Percentiles rank a stretch among this genome's conserved stretches.
Conservation (phyloP, 768 basidiomycete species). For the Pleurotus pulmonarius region DNA sequence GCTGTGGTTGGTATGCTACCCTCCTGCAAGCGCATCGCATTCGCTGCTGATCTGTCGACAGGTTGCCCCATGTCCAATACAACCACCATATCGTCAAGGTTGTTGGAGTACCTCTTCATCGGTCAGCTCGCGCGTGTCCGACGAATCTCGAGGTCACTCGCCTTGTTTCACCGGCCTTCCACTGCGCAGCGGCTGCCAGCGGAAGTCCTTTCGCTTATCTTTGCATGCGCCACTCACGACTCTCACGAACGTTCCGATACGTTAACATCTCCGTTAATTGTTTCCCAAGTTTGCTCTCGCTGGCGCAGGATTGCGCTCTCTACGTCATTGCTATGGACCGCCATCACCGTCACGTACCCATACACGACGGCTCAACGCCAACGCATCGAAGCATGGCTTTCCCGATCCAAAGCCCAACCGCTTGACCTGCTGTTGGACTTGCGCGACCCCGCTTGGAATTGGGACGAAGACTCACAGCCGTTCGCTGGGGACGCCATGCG, state of each 20-base stretch:
- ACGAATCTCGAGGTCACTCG: slow-evolving; percentile 16
- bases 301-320: slow-evolving; percentile 49
- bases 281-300: slow-evolving; percentile 47
- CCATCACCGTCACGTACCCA: slow-evolving; percentile 43
- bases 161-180: slow-evolving; percentile 5
- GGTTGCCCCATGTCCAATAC: not conserved
- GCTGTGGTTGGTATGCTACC: not conserved
- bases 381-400: slow-evolving; percentile 33
- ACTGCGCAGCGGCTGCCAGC: slow-evolving; percentile 24
- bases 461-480: slow-evolving; percentile 45
- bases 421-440: slow-evolving; percentile 54
- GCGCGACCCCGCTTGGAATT: slow-evolving; percentile 55
- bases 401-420: slow-evolving; percentile 41
- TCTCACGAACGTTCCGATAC: slow-evolving; percentile 20
- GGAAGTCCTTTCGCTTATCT: slow-evolving; percentile 33
- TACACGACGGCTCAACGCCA: slow-evolving; percentile 30
- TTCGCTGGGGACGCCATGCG: slow-evolving; percentile 44
- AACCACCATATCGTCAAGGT: slow-evolving; percentile 2
- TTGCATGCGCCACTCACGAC: slow-evolving; percentile 24
- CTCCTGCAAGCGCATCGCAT: no score
- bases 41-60: not conserved
- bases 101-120: slow-evolving; percentile 9
- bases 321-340: slow-evolving; percentile 46
- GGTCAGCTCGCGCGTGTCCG: slow-evolving; percentile 13
- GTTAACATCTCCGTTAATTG: slow-evolving; percentile 22